Conservation (phyloP, 2,329 filamentous ascomycete genomes). For the Gaeumannomyces tritici region DNA sequence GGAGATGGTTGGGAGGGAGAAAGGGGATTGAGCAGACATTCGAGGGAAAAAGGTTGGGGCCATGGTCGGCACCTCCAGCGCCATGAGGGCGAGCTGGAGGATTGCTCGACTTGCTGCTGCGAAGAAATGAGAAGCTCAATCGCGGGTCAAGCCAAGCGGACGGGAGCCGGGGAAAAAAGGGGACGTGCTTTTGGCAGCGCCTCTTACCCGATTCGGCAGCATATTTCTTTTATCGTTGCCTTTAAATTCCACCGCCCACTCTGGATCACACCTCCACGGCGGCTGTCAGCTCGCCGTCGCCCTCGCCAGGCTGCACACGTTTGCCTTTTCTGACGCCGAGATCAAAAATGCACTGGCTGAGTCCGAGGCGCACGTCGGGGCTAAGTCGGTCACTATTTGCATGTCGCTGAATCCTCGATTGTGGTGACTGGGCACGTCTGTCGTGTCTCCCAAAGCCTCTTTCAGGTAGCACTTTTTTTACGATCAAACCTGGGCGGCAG, state of each 20-base stretch:
- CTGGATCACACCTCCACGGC: neutral
- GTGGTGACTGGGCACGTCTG: neutral
- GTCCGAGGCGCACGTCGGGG: neutral
- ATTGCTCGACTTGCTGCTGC: conserved; percentile 2
- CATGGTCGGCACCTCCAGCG: conserved; percentile 9
- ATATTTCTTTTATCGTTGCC: neutral
- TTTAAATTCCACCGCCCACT: neutral
- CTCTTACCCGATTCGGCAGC: neutral
- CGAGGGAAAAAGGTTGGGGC: conserved; percentile 12
- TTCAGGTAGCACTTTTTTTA: neutral
- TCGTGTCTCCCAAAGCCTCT: neutral
- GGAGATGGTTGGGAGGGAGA: conserved; percentile 8
- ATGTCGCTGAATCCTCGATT: neutral
- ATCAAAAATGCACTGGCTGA: neutral
- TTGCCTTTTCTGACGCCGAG: neutral
- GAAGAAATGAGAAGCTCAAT: conserved; percentile 6
- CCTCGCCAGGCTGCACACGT: neutral
- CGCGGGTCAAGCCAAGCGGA: conserved; percentile 8
- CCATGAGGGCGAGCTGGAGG: conserved; percentile 5
- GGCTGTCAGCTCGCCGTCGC: neutral
- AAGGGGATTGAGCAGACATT: conserved; percentile 3
- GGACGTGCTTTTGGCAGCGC: neutral
- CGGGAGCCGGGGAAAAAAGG: conserved; percentile 6
- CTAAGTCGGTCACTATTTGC: too few species aligned
- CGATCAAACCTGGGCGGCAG: neutral